Conservation (phyloP, 345 rosid species). For the Draba incana region DNA sequence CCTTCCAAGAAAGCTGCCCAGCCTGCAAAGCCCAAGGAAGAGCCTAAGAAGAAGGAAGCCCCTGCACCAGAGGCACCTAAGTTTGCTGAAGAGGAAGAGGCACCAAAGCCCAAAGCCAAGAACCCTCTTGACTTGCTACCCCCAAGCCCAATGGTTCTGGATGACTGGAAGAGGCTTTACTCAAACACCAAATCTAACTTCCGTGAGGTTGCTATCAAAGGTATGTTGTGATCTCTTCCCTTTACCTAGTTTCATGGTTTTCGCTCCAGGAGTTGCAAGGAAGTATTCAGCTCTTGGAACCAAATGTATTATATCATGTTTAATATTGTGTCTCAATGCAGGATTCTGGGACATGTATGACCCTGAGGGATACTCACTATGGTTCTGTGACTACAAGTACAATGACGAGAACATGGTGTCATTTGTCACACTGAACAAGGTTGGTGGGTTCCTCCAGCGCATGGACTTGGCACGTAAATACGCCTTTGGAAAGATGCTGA, state of each 20-base stretch:
- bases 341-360: conserved; percentile 99
- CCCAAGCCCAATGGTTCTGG: conserved; percentile 89
- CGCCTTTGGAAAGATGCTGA: conserved; percentile 95
- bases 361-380: conserved; percentile 94
- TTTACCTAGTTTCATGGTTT: not conserved
- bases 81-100: conserved; percentile 61
- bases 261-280: not conserved
- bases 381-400: conserved; percentile 99
- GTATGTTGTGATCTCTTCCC: conserved; percentile 41
- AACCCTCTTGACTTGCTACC: conserved; percentile 94
- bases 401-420: conserved; percentile 92
- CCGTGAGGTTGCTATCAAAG: conserved; percentile 96
- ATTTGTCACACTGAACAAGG: conserved; percentile 90
- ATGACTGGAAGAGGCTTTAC: conserved; percentile 99
- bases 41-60: conserved; percentile 66
- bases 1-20: conserved; percentile 69
- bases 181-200: conserved; percentile 94
- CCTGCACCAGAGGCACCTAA: conserved; percentile 51
- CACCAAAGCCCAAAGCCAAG: conserved; percentile 84
- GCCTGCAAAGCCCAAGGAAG: conserved; percentile 70
- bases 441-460: conserved; percentile 92
- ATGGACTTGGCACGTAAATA: conserved; percentile 97
- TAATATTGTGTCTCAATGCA: conserved; percentile 39
- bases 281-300: not conserved
- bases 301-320: not conserved